Evolutionary conservation across 2,329 filamentous ascomycete genomes (phyloP), one percentile per base, ranked within the genome.

Genomic region (Dothideomycetes sp.): DNA sequence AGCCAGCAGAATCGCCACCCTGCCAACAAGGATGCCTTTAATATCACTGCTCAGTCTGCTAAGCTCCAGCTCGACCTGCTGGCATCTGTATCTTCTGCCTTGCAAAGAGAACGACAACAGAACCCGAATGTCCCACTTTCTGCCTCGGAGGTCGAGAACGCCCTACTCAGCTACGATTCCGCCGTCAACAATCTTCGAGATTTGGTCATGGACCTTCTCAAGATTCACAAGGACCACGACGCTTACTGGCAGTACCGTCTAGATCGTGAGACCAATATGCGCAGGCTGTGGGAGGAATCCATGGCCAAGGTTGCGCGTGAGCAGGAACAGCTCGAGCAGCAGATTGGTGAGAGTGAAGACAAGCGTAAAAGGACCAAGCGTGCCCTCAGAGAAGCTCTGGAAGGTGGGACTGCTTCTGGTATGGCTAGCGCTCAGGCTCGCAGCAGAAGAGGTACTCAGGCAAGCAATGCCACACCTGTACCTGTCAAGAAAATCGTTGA

Each of bases 281-380:
- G 91, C 29, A 81, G 84, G 44, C 84, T 98, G 77, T 98, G 91
- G 91, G 91, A 98, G 62, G 91, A 98, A 54, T 96, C 88, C 62
- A 95, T 98, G 91, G 87, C 91, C 8, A 80, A 88, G 52, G 83
- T 98, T n/a, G 91, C 88, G 14, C 79, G 78, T 41, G 91, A 98
- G 58, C 91, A 98, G 52, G 91, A 96, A 61, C 76, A 87, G 37
- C 72, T 98, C 1, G 86, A 96, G 57, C 84, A 77, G 27, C 81
- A 80, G 42, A 84, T 95, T 45, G 86, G 84, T 33, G 84, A 94
- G 60, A 84, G 87, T 2, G 89, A 96, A 59, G 75, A 83, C 55
- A 96, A 94, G 69, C 77, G 87, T 42, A 88, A 84, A 57, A 74
- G 84, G 47, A 91, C 91, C 3, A 96, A 94, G 68, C 79, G 81